These are phyloP conservation scores for Bipolaris zeicola DNA, from an alignment of 2,329 filamentous ascomycete species.

Conservation along the genomic window DNA sequence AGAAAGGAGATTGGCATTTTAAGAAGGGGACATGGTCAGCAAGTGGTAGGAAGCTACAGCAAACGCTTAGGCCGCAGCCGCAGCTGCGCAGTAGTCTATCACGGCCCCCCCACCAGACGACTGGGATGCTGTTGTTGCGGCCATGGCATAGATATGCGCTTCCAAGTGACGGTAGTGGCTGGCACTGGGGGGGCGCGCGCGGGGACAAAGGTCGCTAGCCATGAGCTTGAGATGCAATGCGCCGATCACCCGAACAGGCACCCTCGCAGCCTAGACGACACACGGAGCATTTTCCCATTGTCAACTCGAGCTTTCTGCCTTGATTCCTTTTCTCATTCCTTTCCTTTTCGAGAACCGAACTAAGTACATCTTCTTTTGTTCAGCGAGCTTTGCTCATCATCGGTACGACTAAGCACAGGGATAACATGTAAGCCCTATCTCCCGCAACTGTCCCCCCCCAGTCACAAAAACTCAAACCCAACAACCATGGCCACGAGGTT, in stretches of 20 bases:
- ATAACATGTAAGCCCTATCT: neutral
- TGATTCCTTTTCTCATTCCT: neutral
- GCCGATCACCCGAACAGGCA: conserved; percentile 8
- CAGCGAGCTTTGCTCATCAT: neutral
- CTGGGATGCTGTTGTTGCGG: conserved; percentile 10
- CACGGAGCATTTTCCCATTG: neutral
- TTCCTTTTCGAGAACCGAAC: neutral
- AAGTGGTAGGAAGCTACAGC: conserved; percentile 8
- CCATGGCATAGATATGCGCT: conserved; percentile 3
- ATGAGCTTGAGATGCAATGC: neutral
- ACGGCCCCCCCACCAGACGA: conserved; percentile 9
- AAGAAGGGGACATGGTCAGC: conserved; percentile 8
- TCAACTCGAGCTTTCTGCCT: neutral
- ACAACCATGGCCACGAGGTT: neutral
- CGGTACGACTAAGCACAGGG: neutral
- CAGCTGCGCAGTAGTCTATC: conserved; percentile 5
- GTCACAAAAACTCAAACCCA: neutral
- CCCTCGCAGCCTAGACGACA: neutral
- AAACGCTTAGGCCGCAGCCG: conserved; percentile 11
- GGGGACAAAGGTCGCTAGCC: conserved; percentile 1
- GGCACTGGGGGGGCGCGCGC: conserved; percentile 5
- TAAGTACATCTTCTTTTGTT: neutral
- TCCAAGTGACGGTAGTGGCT: conserved; percentile 15
- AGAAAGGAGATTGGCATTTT: conserved; percentile 9
- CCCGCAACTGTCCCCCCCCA: neutral